A percentile compares a stretch with the other conserved stretches of the same genome.
Evolutionary conservation across 495 filamentous ascomycete genomes (phyloP).

Genomic region (Lasiosphaeria hispida): DNA sequence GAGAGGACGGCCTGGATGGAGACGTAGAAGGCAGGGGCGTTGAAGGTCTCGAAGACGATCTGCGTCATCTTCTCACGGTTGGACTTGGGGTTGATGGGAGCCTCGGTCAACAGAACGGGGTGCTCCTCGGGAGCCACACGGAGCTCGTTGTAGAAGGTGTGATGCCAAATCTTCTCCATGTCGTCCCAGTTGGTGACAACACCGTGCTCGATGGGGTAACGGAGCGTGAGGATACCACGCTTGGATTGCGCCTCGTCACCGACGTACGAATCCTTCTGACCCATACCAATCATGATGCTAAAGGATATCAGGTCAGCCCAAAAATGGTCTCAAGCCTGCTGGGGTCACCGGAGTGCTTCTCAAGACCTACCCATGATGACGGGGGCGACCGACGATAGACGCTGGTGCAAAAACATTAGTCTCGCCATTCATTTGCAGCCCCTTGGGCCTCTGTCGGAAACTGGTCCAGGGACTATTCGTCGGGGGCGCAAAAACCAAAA

Average conservation of each 20-base stretch:
- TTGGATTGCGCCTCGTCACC: conserved; percentile 99
- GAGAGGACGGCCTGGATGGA: conserved; percentile 99
- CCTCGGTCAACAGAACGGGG: conserved; percentile 97
- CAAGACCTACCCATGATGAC: conserved; percentile 93
- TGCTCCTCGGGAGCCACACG: conserved; percentile 99
- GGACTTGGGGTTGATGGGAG: conserved; percentile 99
- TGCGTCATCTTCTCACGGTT: conserved; percentile 99
- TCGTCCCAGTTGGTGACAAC: conserved; percentile 99
- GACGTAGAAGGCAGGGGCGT: conserved; percentile 99
- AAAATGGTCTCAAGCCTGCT: neutral
- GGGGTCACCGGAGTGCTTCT: neutral
- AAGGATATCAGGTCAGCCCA: conserved; percentile 19
- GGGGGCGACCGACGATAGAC: conserved; percentile 98
- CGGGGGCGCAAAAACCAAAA: conserved; percentile 21
- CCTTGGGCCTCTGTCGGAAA: neutral
- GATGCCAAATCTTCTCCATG: conserved; percentile 99
- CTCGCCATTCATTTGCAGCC: neutral
- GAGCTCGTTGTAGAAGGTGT: conserved; percentile 99
- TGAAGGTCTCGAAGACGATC: conserved; percentile 99
- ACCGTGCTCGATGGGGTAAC: conserved; percentile 99
- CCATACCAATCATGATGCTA: conserved; percentile 99
- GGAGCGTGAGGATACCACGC: conserved; percentile 98
- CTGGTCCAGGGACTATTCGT: conserved; percentile 3
- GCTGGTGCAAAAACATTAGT: conserved; percentile 53
- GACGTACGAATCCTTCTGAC: conserved; percentile 99